These are phyloP conservation scores for Ustilago xerochloae DNA, from an alignment of 1,284 basidiomycete species.

Conservation along the genomic window DNA sequence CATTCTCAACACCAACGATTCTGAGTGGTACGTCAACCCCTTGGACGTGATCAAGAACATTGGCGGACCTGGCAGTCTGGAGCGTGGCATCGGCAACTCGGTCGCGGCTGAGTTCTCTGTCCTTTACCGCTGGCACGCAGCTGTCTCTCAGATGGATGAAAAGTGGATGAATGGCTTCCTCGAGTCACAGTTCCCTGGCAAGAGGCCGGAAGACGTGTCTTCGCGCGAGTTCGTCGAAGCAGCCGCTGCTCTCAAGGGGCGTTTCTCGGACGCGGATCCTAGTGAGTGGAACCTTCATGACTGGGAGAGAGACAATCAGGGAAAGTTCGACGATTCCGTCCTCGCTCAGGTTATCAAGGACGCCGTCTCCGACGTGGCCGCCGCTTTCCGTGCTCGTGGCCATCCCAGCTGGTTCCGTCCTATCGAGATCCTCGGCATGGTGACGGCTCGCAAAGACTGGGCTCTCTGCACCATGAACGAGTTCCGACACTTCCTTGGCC, in stretches of 20 bases:
- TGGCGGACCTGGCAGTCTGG: slow-evolving; percentile 34
- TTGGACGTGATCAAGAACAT: slow-evolving; percentile 49
- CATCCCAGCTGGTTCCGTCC: slow-evolving; percentile 80
- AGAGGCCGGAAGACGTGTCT: slow-evolving; percentile 71
- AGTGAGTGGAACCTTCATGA: slow-evolving; percentile 76
- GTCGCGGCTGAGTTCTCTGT: slow-evolving; percentile 56
- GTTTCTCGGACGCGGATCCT: slow-evolving; percentile 54
- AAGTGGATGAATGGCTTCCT: slow-evolving; percentile 58
- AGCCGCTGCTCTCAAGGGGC: slow-evolving; percentile 63
- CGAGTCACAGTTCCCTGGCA: slow-evolving; percentile 33
- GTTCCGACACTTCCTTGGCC: slow-evolving; percentile 73
- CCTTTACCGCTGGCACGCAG: slow-evolving; percentile 58
- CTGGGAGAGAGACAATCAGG: slow-evolving; percentile 75
- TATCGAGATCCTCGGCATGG: slow-evolving; percentile 84
- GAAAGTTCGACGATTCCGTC: slow-evolving; percentile 77
- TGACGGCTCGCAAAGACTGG: slow-evolving; percentile 78
- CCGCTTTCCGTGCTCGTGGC: slow-evolving; percentile 80
- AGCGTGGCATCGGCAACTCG: slow-evolving; percentile 54
- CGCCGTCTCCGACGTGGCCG: slow-evolving; percentile 74
- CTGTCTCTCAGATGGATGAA: slow-evolving; percentile 52
- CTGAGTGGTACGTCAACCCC: slow-evolving; percentile 55
- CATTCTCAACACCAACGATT: slow-evolving; percentile 58
- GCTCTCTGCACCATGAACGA: slow-evolving; percentile 86
- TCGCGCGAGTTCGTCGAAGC: slow-evolving; percentile 74
- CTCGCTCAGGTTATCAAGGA: slow-evolving; percentile 72